Conservation (phyloP, 2,329 filamentous ascomycete species). For the Diaporthe velutina region DNA sequence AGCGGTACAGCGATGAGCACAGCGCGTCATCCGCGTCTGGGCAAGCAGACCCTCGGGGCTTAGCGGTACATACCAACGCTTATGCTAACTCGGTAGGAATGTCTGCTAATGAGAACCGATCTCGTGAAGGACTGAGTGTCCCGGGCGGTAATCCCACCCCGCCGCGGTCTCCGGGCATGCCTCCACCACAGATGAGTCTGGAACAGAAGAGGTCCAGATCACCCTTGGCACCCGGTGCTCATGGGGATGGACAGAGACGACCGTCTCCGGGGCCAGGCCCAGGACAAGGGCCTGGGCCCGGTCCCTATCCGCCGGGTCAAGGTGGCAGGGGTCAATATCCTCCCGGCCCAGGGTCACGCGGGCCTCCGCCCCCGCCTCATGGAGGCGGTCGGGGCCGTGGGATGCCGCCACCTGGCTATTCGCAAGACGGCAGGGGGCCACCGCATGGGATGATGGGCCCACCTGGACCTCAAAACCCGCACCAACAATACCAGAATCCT, state of each 20-base stretch:
- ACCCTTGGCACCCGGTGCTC: slow-evolving; percentile 52
- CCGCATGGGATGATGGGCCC: slow-evolving; percentile 32
- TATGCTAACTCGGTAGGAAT: slow-evolving; percentile 61
- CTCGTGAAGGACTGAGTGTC: slow-evolving; percentile 65
- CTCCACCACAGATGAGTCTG: slow-evolving; percentile 56
- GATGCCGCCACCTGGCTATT: slow-evolving; percentile 43
- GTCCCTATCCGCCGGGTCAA: slow-evolving; percentile 44
- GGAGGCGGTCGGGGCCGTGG: slow-evolving; percentile 39
- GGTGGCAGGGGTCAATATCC: slow-evolving; percentile 40
- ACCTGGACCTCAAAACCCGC: slow-evolving; percentile 28
- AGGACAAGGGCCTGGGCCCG: slow-evolving; percentile 43
- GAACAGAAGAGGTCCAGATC: slow-evolving; percentile 59
- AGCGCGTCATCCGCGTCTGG: slow-evolving; percentile 49
- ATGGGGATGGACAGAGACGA: slow-evolving; percentile 35
- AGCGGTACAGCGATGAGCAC: slow-evolving; percentile 48
- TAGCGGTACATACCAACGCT: slow-evolving; percentile 65
- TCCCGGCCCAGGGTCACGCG: slow-evolving; percentile 40
- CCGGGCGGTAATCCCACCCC: slow-evolving; percentile 50
- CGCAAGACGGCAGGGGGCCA: slow-evolving; percentile 32
- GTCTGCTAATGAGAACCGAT: slow-evolving; percentile 67
- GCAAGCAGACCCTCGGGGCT: slow-evolving; percentile 54
- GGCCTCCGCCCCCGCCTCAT: slow-evolving; percentile 44
- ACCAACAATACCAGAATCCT: slow-evolving; percentile 29
- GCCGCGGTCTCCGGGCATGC: slow-evolving; percentile 52
- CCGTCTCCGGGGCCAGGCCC: slow-evolving; percentile 48